Conservation (phyloP, 192 early-diverging fungal genomes). For the Backusella morwellensis region DNA sequence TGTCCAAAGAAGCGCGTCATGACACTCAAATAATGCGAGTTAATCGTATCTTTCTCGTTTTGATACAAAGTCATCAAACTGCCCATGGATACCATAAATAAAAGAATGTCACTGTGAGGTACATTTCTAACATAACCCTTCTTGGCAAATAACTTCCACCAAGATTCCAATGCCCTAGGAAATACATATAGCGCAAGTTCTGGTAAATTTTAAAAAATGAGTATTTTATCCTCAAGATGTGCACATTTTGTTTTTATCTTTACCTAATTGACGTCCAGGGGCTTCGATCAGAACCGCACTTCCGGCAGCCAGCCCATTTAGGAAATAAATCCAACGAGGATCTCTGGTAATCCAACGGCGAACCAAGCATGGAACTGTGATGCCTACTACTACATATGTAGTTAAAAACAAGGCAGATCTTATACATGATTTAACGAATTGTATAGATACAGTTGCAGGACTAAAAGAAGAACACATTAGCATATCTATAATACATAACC, state of each 20-base stretch:
- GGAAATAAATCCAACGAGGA: slow-evolving; percentile 42
- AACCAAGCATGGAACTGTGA: slow-evolving; percentile 51
- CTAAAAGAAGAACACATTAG: slow-evolving; percentile 1
- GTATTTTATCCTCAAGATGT: background rate
- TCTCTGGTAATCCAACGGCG: slow-evolving; percentile 53
- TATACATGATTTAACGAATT: slow-evolving; percentile 50
- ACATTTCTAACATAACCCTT: slow-evolving; percentile 59
- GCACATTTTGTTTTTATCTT: background rate
- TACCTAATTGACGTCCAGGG: slow-evolving; percentile 54
- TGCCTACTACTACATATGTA: slow-evolving; percentile 45
- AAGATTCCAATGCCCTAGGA: slow-evolving; percentile 71
- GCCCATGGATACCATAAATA: slow-evolving; percentile 74
- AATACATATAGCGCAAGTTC: slow-evolving; percentile 86
- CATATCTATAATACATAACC: background rate
- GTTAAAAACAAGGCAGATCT: slow-evolving; percentile 62
- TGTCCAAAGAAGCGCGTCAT: slow-evolving; percentile 78
- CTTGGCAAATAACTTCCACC: slow-evolving; percentile 38
- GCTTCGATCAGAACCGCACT: slow-evolving; percentile 57
- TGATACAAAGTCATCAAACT: slow-evolving; percentile 83
- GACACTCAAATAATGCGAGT: slow-evolving; percentile 73
- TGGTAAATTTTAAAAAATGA: slow-evolving; percentile 13
- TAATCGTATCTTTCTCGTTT: slow-evolving; percentile 69
- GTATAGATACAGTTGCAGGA: slow-evolving; percentile 38
- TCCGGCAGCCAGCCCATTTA: slow-evolving; percentile 53
- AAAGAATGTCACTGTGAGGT: slow-evolving; percentile 65